phyloP scores from a whole-genome alignment of 2,329 filamentous ascomycete species.

The Fusarium sterilihyphosum region DNA sequence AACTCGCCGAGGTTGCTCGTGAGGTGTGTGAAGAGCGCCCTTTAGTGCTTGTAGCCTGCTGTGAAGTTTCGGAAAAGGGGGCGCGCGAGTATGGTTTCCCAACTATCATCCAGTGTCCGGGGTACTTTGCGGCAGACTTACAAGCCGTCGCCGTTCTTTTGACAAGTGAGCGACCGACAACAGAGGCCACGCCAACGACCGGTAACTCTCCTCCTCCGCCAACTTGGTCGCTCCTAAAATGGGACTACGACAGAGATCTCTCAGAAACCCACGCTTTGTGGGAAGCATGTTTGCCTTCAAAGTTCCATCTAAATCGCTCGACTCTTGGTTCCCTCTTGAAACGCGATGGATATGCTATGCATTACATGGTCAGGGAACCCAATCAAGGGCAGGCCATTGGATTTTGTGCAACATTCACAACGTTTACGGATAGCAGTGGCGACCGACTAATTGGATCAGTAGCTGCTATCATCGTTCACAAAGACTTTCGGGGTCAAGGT shows the following conservation, averaged over 20 bases:
- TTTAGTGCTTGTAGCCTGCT: conserved; percentile 64
- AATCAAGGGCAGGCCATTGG: conserved; percentile 56
- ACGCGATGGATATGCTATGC: conserved; percentile 65
- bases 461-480: conserved; percentile 62
- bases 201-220: conserved; percentile 38
- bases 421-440: conserved; percentile 62
- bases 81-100: conserved; percentile 56
- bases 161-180: conserved; percentile 53
- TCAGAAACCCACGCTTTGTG: conserved; percentile 57
- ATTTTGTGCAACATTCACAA: conserved; percentile 70
- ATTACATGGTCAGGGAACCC: conserved; percentile 65
- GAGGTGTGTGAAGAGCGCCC: conserved; percentile 59
- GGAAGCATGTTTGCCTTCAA: conserved; percentile 53
- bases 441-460: conserved; percentile 66
- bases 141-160: conserved; percentile 62
- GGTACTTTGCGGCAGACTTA: conserved; percentile 59
- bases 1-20: conserved; percentile 58
- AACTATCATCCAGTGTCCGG: conserved; percentile 61
- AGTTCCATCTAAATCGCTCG: conserved; percentile 57
- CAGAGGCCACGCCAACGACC: conserved; percentile 4
- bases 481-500: conserved; percentile 58
- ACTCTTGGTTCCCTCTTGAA: conserved; percentile 59
- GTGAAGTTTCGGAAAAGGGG: conserved; percentile 53
- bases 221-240: conserved; percentile 56
- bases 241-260: conserved; percentile 53